A percentile compares a stretch with the other conserved stretches of the same genome.
Conservation (phyloP, 345 rosid genomes). For the Carallia brachiata region DNA sequence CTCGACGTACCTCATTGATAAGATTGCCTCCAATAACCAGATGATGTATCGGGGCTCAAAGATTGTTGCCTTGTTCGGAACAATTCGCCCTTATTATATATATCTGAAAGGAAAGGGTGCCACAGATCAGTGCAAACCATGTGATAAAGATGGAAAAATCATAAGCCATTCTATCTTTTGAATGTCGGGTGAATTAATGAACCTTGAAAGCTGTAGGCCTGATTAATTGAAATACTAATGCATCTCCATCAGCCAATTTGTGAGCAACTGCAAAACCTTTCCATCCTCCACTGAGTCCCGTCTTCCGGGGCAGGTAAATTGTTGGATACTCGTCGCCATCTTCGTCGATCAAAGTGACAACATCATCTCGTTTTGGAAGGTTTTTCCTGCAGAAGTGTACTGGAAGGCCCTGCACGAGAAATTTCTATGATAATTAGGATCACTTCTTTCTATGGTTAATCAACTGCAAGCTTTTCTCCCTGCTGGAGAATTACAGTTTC, state of each 20-base stretch:
- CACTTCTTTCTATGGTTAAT: no score
- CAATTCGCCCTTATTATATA: slow-evolving; percentile 39
- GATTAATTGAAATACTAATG: slow-evolving; percentile 54
- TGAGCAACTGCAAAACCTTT: slow-evolving; percentile 68
- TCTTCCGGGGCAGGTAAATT: slow-evolving; percentile 43
- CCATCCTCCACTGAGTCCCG: slow-evolving; percentile 77
- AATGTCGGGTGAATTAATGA: slow-evolving; percentile 2
- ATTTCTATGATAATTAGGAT: neutral
- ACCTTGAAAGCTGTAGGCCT: slow-evolving; percentile 53
- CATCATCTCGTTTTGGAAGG: slow-evolving; percentile 46
- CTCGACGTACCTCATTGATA: neutral
- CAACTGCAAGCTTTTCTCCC: no score
- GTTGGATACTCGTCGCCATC: slow-evolving; percentile 43
- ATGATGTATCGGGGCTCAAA: neutral
- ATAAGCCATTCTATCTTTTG: neutral
- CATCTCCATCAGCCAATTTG: slow-evolving; percentile 64
- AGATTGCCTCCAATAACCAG: slow-evolving; percentile 6
- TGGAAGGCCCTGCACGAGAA: slow-evolving; percentile 49
- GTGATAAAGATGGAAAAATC: neutral
- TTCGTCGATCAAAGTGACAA: slow-evolving; percentile 46
- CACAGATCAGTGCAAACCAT: neutral
- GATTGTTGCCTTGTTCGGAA: slow-evolving; percentile 16
- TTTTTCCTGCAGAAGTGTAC: slow-evolving; percentile 41
- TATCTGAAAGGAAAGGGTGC: slow-evolving; percentile 27
- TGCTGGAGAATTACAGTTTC: no score